These are phyloP conservation scores for Alternaria arbusti DNA, from an alignment of 2,329 filamentous ascomycete genomes.

Conservation along the genomic window DNA sequence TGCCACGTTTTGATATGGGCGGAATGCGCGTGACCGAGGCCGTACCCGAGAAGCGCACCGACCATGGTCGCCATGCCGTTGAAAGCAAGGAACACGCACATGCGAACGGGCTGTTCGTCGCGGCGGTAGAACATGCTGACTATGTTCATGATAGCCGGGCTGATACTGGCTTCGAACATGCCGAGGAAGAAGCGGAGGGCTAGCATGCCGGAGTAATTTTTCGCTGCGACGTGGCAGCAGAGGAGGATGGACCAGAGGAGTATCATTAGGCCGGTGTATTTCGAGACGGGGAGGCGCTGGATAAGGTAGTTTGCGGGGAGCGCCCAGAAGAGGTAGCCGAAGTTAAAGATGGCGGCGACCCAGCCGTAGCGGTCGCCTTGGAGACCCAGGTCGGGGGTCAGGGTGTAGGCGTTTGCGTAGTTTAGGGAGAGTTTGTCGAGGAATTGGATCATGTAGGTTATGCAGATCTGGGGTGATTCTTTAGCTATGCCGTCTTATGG, in stretches of 20 bases:
- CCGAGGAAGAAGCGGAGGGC: slow-evolving; percentile 44
- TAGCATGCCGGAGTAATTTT: slow-evolving; percentile 47
- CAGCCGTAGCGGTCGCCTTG: slow-evolving; percentile 49
- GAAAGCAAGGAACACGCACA: slow-evolving; percentile 53
- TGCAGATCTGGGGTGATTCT: slow-evolving; percentile 36
- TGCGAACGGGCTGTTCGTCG: slow-evolving; percentile 49
- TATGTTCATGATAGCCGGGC: slow-evolving; percentile 48
- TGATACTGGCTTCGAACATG: slow-evolving; percentile 47
- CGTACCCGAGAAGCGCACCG: slow-evolving; percentile 46
- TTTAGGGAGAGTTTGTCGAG: slow-evolving; percentile 53
- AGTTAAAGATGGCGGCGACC: slow-evolving; percentile 54
- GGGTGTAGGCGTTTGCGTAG: slow-evolving; percentile 49
- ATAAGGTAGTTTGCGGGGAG: slow-evolving; percentile 50
- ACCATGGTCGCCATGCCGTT: slow-evolving; percentile 50
- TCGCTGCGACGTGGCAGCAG: slow-evolving; percentile 50
- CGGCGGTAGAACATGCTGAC: slow-evolving; percentile 48
- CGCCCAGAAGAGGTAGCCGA: slow-evolving; percentile 53
- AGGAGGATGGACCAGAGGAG: slow-evolving; percentile 55
- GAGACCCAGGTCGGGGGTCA: slow-evolving; percentile 46
- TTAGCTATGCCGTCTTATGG: not conserved
- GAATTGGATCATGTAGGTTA: slow-evolving; percentile 57
- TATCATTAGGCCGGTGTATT: slow-evolving; percentile 48
- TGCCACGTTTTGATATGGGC: slow-evolving; percentile 41
- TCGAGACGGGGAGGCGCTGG: slow-evolving; percentile 45
- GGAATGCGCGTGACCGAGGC: slow-evolving; percentile 39